Evolutionary conservation across 495 filamentous ascomycete genomes (phyloP), one percentile per base, ranked within the genome.

Genomic region (Talaromyces thailandensis): DNA sequence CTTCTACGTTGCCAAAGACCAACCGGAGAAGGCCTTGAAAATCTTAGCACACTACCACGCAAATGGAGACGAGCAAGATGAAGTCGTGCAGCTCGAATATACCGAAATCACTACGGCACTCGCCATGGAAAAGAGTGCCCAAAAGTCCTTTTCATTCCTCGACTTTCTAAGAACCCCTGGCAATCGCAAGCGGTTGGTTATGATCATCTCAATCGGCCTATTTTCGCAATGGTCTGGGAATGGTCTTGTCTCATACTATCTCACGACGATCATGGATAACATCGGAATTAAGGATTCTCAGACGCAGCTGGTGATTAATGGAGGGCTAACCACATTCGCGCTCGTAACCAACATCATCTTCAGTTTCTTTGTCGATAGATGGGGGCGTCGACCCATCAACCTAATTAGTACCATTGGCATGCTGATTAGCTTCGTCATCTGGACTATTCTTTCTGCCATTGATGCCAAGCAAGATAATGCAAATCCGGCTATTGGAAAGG

Each of bases 281-380:
- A 67, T 73, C 23, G 75, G 75, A 6, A 71, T 77, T 24, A 67
- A 62, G 11, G 48, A 40, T 66, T 71, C 72, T 52, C 73, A 76
- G 64, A 80, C 73, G 3, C 79, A 82, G 56, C 73, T 81, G 61
- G 76, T 85, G 56, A 75, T 82, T 64, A 84, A 84, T 65, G 79
- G 77, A 63, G 51, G 51, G 6, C n/a, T 55, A 24, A 57, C 55
- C 16, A 57, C 29, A 73, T 85, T 58, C 84, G 88, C 65, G 79
- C 84, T 57, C 11, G 76, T 80, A 4, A 76, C 88, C 28, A 81
- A 80, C 5, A 77, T 84, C 62, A 83, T 88, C 68, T 88, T 86
- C 68, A 55, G 51, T 16, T 55, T 55, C 24, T 55, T 55, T 4
- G 51, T 55, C 6, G 51, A 55, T 55, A 55, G n/a, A 55, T 55